Evolutionary conservation across 176 grass and related monocot genomes (phyloP).

Genomic region (Bolboschoenus planiculmis): DNA sequence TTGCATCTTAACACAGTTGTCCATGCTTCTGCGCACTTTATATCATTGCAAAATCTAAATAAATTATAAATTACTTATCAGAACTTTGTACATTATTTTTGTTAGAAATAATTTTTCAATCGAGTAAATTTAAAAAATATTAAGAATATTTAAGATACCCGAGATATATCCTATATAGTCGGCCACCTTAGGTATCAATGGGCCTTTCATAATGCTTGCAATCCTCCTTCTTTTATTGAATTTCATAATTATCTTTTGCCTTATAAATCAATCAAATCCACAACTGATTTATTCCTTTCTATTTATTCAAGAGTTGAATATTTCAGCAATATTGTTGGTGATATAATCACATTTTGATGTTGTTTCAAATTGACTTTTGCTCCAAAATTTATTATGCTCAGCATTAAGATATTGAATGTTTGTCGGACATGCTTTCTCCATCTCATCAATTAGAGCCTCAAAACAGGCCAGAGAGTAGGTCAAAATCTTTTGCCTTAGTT

Average conservation of each 20-base stretch:
- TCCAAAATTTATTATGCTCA: background rate
- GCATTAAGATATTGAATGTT: background rate
- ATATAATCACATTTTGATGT: background rate
- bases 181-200: background rate
- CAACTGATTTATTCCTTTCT: background rate
- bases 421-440: too few relatives aligned
- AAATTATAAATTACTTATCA: background rate
- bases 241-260: background rate
- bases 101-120: background rate
- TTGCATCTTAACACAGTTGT: too few relatives aligned
- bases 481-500: too few relatives aligned
- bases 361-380: background rate
- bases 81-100: background rate
- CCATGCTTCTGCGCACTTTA: too few relatives aligned
- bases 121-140: background rate
- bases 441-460: too few relatives aligned
- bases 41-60: too few relatives aligned
- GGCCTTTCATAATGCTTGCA: background rate
- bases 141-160: background rate
- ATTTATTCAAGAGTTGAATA: constrained; percentile 12
- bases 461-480: background rate
- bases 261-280: background rate
- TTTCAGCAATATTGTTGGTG: background rate
- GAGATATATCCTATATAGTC: background rate
- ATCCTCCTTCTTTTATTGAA: background rate